A percentile compares a stretch with the other conserved stretches of the same genome.
phyloP scores from a whole-genome alignment of 441 rosid species.

The Pelargonium citronellum region DNA sequence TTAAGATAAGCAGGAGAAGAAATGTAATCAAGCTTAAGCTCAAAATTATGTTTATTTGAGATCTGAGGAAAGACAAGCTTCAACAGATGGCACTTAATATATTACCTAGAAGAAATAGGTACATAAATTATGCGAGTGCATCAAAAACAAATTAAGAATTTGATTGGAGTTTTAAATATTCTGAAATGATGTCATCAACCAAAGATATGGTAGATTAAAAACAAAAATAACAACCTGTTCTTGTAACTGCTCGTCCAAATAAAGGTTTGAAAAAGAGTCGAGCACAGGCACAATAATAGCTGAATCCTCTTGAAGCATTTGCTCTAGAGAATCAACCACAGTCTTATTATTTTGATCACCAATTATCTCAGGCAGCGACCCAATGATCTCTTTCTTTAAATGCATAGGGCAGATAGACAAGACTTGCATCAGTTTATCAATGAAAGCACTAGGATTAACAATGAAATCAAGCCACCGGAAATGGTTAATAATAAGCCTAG shows the following conservation, averaged over 20 bases:
- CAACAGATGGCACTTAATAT: not conserved
- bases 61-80: not conserved
- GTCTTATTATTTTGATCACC: slow-evolving; percentile 51
- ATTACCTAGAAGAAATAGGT: not conserved
- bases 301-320: slow-evolving; percentile 75
- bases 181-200: not conserved
- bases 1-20: slow-evolving; percentile 6
- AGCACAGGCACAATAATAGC: slow-evolving; percentile 60
- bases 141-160: not conserved
- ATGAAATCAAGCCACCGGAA: slow-evolving; percentile 81
- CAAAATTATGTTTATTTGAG: slow-evolving; percentile 1
- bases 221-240: slow-evolving; percentile 49
- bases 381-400: slow-evolving; percentile 74
- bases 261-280: slow-evolving; percentile 68
- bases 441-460: slow-evolving; percentile 45
- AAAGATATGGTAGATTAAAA: not conserved
- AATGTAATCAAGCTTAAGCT: not conserved
- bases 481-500: slow-evolving; percentile 63
- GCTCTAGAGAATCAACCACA: slow-evolving; percentile 61
- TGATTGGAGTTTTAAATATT: not conserved
- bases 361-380: slow-evolving; percentile 82
- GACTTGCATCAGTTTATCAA: slow-evolving; percentile 64
- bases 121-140: not conserved
- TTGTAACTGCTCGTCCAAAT: slow-evolving; percentile 59
- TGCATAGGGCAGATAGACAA: slow-evolving; percentile 56